These are phyloP conservation scores for Arthrobotrys pseudoclavata DNA, from an alignment of 2,329 filamentous ascomycete species.

Conservation along the genomic window DNA sequence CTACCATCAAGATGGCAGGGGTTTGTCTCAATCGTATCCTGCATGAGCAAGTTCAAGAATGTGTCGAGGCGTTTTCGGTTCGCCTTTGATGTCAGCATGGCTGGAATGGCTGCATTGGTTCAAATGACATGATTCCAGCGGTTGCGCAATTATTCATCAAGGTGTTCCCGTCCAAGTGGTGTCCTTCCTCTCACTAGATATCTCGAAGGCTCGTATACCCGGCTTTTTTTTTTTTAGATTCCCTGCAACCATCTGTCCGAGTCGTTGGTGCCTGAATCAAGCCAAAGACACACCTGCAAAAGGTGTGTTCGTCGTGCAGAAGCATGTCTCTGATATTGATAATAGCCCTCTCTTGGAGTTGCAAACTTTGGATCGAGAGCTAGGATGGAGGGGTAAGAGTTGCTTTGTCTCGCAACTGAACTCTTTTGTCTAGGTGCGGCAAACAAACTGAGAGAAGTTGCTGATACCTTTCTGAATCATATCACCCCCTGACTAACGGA, in stretches of 20 bases:
- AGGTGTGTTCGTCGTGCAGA: constrained; percentile 52
- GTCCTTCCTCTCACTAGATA: constrained; percentile 3
- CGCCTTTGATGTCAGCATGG: constrained; percentile 57
- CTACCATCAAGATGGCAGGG: constrained; percentile 36
- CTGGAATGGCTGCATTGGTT: constrained; percentile 55
- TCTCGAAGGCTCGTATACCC: constrained; percentile 44
- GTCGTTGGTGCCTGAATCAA: constrained; percentile 52
- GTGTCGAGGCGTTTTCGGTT: constrained; percentile 33
- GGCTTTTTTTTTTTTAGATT: constrained; percentile 45
- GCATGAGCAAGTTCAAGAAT: constrained; percentile 37
- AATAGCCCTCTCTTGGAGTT: constrained; percentile 33
- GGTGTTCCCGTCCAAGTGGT: constrained; percentile 17
- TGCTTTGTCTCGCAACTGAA: constrained; percentile 25
- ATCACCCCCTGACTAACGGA: constrained; percentile 27
- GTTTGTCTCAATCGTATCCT: constrained; percentile 50
- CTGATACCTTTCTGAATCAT: constrained; percentile 31
- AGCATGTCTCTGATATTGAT: constrained; percentile 53
- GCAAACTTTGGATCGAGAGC: constrained; percentile 38
- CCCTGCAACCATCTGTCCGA: constrained; percentile 51
- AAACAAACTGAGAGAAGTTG: constrained; percentile 21
- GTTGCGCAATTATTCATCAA: constrained; percentile 60
- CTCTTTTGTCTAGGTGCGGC: constrained; percentile 21
- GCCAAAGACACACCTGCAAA: constrained; percentile 37
- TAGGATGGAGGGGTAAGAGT: constrained; percentile 45
- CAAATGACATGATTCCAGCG: constrained; percentile 54